These are phyloP conservation scores for Auxenochlorella pyrenoidosa DNA, from an alignment of 139 green algal species.

Conservation along the genomic window DNA sequence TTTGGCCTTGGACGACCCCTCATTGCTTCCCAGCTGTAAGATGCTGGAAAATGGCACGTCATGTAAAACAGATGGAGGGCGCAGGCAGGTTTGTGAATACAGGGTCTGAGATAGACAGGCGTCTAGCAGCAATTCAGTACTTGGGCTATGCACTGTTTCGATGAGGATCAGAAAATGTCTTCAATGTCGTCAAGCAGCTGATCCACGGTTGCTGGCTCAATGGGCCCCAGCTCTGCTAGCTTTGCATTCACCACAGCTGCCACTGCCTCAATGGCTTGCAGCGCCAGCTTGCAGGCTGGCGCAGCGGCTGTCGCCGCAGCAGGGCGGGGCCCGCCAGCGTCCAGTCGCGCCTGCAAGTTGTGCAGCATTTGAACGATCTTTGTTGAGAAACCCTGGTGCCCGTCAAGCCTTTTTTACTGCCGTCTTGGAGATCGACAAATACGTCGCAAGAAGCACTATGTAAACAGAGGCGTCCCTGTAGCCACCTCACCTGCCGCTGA, in stretches of 20 bases:
- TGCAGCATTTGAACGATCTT: not conserved
- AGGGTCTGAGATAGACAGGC: too few relatives aligned
- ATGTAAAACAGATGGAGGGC: not conserved
- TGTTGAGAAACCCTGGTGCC: too few relatives aligned
- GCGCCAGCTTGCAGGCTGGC: not conserved
- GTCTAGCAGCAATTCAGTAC: too few relatives aligned
- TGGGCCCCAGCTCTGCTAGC: not conserved
- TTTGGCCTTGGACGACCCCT: not conserved
- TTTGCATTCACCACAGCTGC: not conserved
- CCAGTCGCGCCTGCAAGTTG: not conserved
- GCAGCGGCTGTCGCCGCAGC: not conserved
- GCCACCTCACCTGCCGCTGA: not conserved
- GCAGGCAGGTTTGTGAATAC: not conserved
- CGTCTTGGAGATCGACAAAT: too few relatives aligned
- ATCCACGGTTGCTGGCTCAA: constrained; percentile 2
- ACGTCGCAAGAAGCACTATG: too few relatives aligned
- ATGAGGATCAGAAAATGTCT: not conserved
- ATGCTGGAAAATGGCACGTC: not conserved
- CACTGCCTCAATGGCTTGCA: not conserved
- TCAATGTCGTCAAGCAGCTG: constrained; percentile 26
- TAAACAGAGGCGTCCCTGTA: too few relatives aligned
- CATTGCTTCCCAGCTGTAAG: not conserved
- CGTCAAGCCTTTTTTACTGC: too few relatives aligned
- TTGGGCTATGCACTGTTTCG: too few relatives aligned
- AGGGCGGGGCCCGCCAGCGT: not conserved